Conservation (phyloP, 176 grass and related monocot genomes). For the Phoenix roebelenii region DNA sequence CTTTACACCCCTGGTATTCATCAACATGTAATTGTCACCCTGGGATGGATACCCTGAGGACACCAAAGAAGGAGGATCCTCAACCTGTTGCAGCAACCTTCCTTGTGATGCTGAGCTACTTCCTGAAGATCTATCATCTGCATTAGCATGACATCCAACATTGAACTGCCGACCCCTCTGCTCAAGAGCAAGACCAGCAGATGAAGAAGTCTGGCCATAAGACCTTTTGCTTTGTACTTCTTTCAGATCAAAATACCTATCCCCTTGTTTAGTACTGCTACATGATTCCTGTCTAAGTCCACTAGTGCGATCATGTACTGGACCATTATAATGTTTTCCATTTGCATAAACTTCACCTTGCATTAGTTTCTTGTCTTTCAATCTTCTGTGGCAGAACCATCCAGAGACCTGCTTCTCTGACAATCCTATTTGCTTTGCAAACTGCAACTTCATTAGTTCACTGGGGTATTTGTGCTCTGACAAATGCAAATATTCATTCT, state of each 20-base stretch:
- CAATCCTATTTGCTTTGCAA: slow-evolving; percentile 17
- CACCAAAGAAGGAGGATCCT: neutral
- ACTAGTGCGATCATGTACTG: neutral
- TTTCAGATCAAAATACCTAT: slow-evolving; percentile 9
- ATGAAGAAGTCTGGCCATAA: slow-evolving; percentile 1
- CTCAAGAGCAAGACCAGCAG: neutral
- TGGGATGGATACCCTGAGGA: neutral
- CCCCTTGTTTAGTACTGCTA: slow-evolving; percentile 15
- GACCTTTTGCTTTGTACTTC: slow-evolving; percentile 16
- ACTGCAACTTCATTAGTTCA: slow-evolving; percentile 10
- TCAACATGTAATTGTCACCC: slow-evolving; percentile 1
- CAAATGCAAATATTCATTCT: neutral
- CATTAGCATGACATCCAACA: neutral
- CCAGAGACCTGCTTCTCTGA: slow-evolving; percentile 11
- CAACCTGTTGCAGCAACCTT: neutral
- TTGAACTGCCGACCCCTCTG: neutral
- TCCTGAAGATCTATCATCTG: neutral
- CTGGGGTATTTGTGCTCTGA: slow-evolving; percentile 14
- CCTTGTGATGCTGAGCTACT: neutral
- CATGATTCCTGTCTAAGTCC: slow-evolving; percentile 13
- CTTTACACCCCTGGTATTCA: neutral
- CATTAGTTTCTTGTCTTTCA: slow-evolving; percentile 13
- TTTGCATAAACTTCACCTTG: neutral
- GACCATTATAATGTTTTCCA: slow-evolving; percentile 3
- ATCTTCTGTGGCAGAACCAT: slow-evolving; percentile 15